Conservation (phyloP, 2,329 filamentous ascomycete species). For the Aspergillus luchuensis region DNA sequence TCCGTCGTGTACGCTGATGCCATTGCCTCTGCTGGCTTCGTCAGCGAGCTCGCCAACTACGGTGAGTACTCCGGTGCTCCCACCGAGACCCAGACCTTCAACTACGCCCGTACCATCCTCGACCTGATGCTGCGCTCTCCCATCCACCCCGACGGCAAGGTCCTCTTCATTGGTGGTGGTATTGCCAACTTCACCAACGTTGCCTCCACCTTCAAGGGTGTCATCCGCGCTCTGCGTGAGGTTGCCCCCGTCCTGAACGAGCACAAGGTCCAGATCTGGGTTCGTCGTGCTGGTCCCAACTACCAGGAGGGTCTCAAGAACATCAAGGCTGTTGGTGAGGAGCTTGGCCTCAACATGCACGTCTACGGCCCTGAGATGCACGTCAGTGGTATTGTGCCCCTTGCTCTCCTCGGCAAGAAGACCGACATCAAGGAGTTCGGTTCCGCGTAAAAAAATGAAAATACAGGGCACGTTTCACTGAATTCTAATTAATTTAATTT, state of each 20-base stretch:
- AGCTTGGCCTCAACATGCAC: slow-evolving; percentile 95
- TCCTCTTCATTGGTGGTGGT: slow-evolving; percentile 98
- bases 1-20: slow-evolving; percentile 99
- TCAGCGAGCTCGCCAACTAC: slow-evolving; percentile 97
- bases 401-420: slow-evolving; percentile 72
- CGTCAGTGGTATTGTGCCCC: slow-evolving; percentile 92
- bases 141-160: slow-evolving; percentile 84
- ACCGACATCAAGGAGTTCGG: slow-evolving; percentile 64
- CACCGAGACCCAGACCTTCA: slow-evolving; percentile 98
- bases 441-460: slow-evolving; percentile 27
- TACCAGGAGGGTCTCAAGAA: slow-evolving; percentile 99
- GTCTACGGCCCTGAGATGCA: slow-evolving; percentile 79
- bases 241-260: slow-evolving; percentile 81
- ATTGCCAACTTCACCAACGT: slow-evolving; percentile 99
- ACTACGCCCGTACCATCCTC: slow-evolving; percentile 95
- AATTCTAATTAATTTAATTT: slow-evolving; percentile 30
- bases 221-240: slow-evolving; percentile 93
- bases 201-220: slow-evolving; percentile 98
- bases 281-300: slow-evolving; percentile 87
- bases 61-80: slow-evolving; percentile 99
- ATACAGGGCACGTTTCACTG: slow-evolving; percentile 13
- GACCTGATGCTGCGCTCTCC: slow-evolving; percentile 97
- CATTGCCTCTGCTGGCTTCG: slow-evolving; percentile 94
- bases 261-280: slow-evolving; percentile 99
- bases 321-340: slow-evolving; percentile 94